Conservation (phyloP, 768 basidiomycete genomes). For the Amanita exitialis region DNA sequence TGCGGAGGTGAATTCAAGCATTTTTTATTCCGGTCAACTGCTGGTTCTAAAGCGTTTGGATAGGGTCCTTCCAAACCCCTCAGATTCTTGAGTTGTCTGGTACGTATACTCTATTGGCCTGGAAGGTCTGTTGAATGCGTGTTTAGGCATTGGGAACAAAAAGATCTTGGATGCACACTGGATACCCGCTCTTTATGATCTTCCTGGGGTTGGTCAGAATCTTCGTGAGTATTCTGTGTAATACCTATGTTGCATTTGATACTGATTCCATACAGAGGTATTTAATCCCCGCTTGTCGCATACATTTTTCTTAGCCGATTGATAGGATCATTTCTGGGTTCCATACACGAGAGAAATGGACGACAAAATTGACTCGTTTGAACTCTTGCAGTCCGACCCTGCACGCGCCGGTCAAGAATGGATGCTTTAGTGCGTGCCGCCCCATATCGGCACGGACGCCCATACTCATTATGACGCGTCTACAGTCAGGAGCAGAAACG, state of each 20-base stretch:
- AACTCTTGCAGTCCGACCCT: slow-evolving; percentile 8
- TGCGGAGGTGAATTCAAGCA: slow-evolving; percentile 13
- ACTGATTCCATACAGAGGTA: not conserved
- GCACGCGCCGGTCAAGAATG: slow-evolving; percentile 3
- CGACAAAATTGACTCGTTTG: slow-evolving; percentile 17
- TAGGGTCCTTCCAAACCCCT: slow-evolving; percentile 14
- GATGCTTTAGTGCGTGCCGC: slow-evolving; percentile 1
- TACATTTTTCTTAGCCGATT: not conserved
- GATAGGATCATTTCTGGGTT: slow-evolving; percentile 18
- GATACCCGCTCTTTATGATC: slow-evolving; percentile 19
- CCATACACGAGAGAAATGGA: slow-evolving; percentile 10
- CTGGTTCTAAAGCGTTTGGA: not conserved
- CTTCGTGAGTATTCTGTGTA: slow-evolving; percentile 8
- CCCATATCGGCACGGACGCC: not conserved
- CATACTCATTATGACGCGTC: not conserved
- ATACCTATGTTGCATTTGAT: not conserved
- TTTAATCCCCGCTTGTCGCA: not conserved
- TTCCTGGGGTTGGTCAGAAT: slow-evolving; percentile 34
- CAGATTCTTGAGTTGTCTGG: slow-evolving; percentile 40
- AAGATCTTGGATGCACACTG: slow-evolving; percentile 16
- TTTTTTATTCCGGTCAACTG: not conserved
- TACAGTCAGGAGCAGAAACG: slow-evolving; percentile 6
- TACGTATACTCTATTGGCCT: not conserved
- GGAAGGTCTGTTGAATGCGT: not conserved
- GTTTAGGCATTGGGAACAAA: slow-evolving; percentile 23